These are phyloP conservation scores for Earliella scabrosa DNA, from an alignment of 1,284 basidiomycete genomes.

Conservation along the genomic window DNA sequence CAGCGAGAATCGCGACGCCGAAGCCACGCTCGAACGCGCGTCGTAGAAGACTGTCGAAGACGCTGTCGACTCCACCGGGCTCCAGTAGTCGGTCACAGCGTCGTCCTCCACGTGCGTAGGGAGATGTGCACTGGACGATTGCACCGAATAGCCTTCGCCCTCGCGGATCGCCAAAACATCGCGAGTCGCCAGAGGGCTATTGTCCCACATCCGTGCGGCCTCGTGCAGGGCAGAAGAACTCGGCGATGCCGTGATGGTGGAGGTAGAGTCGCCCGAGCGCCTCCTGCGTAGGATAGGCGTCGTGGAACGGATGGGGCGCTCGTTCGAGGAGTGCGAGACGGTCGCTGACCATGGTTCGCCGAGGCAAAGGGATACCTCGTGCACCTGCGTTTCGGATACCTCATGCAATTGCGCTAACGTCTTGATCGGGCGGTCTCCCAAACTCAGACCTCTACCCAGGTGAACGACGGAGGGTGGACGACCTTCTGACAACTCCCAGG, in stretches of 20 bases:
- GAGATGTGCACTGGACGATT: background rate
- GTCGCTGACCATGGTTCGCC: conserved; percentile 15
- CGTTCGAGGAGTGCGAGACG: background rate
- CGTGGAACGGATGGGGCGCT: background rate
- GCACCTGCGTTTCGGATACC: background rate
- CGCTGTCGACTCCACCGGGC: conserved; percentile 9
- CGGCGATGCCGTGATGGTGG: conserved; percentile 22
- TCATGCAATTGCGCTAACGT: background rate
- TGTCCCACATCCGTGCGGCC: background rate
- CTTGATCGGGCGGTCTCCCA: conserved; percentile 14
- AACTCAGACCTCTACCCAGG: conserved; percentile 13
- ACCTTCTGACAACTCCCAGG: background rate
- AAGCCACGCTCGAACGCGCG: conserved; percentile 25
- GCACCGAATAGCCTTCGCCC: conserved; percentile 3
- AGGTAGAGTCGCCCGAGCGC: conserved; percentile 21
- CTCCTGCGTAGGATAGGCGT: conserved; percentile 5
- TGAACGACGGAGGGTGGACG: conserved; percentile 22
- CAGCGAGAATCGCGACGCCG: conserved; percentile 3
- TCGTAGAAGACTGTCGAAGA: conserved; percentile 26
- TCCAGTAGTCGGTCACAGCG: conserved; percentile 12
- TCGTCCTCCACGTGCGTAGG: background rate
- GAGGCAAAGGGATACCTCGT: conserved; percentile 2
- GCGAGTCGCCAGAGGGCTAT: background rate
- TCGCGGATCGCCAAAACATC: background rate
- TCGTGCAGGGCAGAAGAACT: conserved; percentile 18